Conservation (phyloP, 805 yeast species). For the Monosporozyma aerobia region DNA sequence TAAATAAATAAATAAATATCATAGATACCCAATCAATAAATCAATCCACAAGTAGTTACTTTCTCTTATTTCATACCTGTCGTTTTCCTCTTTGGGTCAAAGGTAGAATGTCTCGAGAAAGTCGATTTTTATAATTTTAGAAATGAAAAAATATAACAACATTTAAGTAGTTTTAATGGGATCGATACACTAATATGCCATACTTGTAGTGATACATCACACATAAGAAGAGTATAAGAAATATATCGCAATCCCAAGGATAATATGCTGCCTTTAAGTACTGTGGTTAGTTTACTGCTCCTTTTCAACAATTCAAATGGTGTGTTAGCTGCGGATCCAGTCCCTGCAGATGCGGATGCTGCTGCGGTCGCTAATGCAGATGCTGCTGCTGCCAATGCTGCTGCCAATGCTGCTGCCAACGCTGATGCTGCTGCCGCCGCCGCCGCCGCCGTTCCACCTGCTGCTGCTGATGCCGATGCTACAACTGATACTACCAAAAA, state of each 20-base stretch:
- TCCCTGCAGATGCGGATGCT: not conserved
- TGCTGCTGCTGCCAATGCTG: not conserved
- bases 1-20: not conserved
- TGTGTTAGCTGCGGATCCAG: not conserved
- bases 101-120: not conserved
- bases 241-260: not conserved
- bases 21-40: not conserved
- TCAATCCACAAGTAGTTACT: not conserved
- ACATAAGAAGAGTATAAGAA: too few species aligned
- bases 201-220: too few species aligned
- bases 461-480: not conserved
- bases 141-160: not conserved
- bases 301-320: not conserved
- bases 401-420: not conserved
- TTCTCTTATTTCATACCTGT: not conserved
- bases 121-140: not conserved
- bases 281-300: not conserved
- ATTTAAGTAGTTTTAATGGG: not conserved
- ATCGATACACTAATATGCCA: not conserved
- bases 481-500: not conserved
- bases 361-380: not conserved
- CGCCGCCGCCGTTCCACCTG: not conserved
- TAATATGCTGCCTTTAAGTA: not conserved
- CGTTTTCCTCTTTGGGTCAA: not conserved
- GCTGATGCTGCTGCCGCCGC: not conserved